phyloP scores from a whole-genome alignment of 2,329 filamentous ascomycete species.

The Tolypocladium tropicale region DNA sequence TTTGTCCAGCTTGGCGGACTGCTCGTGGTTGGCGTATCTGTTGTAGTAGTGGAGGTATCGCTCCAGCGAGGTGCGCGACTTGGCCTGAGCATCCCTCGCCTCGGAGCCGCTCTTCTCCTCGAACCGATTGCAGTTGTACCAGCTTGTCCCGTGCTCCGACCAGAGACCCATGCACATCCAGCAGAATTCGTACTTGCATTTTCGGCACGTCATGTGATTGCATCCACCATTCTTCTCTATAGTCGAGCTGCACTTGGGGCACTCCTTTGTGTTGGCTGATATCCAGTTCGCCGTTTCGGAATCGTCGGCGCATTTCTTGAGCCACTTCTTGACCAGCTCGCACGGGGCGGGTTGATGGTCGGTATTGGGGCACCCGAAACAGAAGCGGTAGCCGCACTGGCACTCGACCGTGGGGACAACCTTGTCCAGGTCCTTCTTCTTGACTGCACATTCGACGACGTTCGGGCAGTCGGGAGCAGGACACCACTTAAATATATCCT shows the following conservation, averaged over 20 bases:
- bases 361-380: conserved; percentile 81
- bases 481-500: conserved; percentile 93
- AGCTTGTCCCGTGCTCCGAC: conserved; percentile 97
- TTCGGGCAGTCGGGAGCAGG: conserved; percentile 95
- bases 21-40: conserved; percentile 96
- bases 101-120: conserved; percentile 93
- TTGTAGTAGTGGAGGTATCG: conserved; percentile 99
- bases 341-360: conserved; percentile 95
- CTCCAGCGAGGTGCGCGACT: conserved; percentile 80
- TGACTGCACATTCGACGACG: conserved; percentile 79
- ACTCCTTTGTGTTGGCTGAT: conserved; percentile 97
- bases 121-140: conserved; percentile 98
- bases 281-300: conserved; percentile 99
- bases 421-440: conserved; percentile 73
- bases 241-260: conserved; percentile 88
- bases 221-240: conserved; percentile 99
- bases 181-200: conserved; percentile 94
- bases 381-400: conserved; percentile 76
- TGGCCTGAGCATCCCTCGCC: conserved; percentile 84
- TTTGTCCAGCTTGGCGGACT: conserved; percentile 91
- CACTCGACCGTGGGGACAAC: conserved; percentile 89
- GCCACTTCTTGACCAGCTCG: conserved; percentile 82
- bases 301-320: conserved; percentile 97
- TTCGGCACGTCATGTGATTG: conserved; percentile 96
- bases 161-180: conserved; percentile 99